Base-by-base conservation (phyloP, 768 basidiomycete species). In the Sporobolomyces pararoseus region DNA sequence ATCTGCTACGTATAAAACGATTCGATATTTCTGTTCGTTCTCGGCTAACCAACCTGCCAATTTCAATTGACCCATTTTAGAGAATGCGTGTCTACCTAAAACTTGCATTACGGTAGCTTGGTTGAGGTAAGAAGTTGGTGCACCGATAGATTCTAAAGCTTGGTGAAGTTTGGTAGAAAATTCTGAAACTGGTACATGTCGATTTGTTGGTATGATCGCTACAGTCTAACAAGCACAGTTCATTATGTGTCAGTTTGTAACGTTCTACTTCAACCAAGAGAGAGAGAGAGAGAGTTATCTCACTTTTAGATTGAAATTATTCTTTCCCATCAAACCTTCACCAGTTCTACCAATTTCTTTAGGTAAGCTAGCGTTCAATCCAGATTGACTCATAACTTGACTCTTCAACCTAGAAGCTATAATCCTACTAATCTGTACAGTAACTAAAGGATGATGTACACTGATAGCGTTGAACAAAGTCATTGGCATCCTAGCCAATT, bases 61-160 rank as follows among this genome's bases (percentile, higher is more conserved):
- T 82, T 98, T 99, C 49, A 99, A 84, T 80, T 97, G 97, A 3
- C 96, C 96, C 87, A 98, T 96, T 58, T 89, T 82, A 42, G 90
- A 91, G 80, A 98, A 99, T 0, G 94, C 91, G 81, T 99, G 93
- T 46, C 89, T 85, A 19, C 96, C 96, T 7, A 98, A 86, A 75
- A 96, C 91, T 59, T 85, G 85, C 59, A 92, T 91, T 57, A 97
- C 87, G 13, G 91, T 90, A 0, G 90, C 89, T 80, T 98, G 96
- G 76, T 95, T 94, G 37, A 99, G 85, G 78, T 88, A 96, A 2
- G 89, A 87, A 1, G 95, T 95, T 0, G 89, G 86, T 1, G 93
- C 90, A n/a, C 95, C 95, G 51, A 94, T 90, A 39, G 89, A 86
- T 78, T 98, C 94, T 27, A 98, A 81, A 2, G 93, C 91, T 21